A percentile compares a stretch with the other conserved stretches of the same genome.
These are phyloP conservation scores for Bryoglossum gracile DNA, from an alignment of 495 filamentous ascomycete genomes.

Conservation along the genomic window DNA sequence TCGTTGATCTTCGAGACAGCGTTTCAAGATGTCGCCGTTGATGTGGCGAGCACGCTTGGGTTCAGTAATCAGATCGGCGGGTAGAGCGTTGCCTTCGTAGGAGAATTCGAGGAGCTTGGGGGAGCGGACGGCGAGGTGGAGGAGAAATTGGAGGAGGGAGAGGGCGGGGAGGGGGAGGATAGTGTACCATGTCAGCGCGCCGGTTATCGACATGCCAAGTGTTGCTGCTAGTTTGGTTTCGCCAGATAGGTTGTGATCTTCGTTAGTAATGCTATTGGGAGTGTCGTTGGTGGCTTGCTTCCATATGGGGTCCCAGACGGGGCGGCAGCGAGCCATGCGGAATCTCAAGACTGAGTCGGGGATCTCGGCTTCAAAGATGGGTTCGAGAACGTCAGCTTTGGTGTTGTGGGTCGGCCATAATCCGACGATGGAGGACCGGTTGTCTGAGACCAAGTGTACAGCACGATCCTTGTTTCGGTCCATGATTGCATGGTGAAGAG, in stretches of 20 bases:
- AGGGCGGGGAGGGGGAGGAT: slow-evolving; percentile 46
- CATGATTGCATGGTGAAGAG: slow-evolving; percentile 33
- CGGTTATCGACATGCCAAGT: slow-evolving; percentile 59
- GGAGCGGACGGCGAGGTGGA: slow-evolving; percentile 44
- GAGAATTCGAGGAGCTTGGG: slow-evolving; percentile 18
- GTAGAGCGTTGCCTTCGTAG: slow-evolving; percentile 10
- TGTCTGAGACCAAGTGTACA: slow-evolving; percentile 40
- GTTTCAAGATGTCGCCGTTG: slow-evolving; percentile 58
- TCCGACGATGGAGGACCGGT: slow-evolving; percentile 39
- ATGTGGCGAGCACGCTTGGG: slow-evolving; percentile 48
- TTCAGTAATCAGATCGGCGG: slow-evolving; percentile 24
- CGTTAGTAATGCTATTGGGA: not conserved
- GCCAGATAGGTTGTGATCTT: not conserved
- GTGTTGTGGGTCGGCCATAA: slow-evolving; percentile 42
- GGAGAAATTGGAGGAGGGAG: slow-evolving; percentile 55
- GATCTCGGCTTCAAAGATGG: slow-evolving; percentile 46
- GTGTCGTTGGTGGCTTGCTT: not conserved
- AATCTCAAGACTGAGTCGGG: slow-evolving; percentile 43
- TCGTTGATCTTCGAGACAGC: slow-evolving; percentile 41
- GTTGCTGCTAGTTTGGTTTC: slow-evolving; percentile 29
- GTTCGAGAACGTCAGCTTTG: slow-evolving; percentile 30
- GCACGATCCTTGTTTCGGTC: slow-evolving; percentile 23
- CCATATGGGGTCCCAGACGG: slow-evolving; percentile 32
- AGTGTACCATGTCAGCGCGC: slow-evolving; percentile 56
- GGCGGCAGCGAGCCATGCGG: slow-evolving; percentile 34